Evolutionary conservation across 2,329 filamentous ascomycete genomes (phyloP).

Genomic region (Penicillium polonicum): DNA sequence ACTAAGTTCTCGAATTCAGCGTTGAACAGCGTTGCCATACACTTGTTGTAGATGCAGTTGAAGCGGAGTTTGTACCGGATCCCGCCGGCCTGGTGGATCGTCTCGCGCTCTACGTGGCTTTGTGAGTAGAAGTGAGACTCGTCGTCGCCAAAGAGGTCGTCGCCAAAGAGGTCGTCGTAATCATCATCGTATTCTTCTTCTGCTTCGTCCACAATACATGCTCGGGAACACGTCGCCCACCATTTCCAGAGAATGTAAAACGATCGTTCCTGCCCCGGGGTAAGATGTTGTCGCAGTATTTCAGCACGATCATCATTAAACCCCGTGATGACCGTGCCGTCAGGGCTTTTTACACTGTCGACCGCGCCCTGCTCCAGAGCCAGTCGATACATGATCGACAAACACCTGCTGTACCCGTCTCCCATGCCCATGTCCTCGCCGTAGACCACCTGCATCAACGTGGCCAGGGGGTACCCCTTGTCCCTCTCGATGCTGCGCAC

Average conservation of each 20-base stretch:
- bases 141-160: background rate
- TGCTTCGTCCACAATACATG: background rate
- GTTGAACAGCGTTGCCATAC: background rate
- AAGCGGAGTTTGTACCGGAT: background rate
- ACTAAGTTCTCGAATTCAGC: background rate
- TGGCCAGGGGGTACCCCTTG: background rate
- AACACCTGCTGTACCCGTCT: background rate
- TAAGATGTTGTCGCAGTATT: background rate
- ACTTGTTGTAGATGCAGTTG: background rate
- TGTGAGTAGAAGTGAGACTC: background rate
- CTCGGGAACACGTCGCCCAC: background rate
- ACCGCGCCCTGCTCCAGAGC: background rate
- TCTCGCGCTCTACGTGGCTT: background rate
- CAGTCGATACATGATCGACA: background rate
- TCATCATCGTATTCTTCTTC: background rate
- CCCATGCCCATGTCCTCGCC: background rate
- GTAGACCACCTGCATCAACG: background rate
- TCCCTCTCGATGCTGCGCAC: background rate
- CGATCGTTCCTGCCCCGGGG: background rate
- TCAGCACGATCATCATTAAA: background rate
- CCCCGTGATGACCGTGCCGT: background rate
- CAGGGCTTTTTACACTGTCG: background rate
- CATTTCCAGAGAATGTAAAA: background rate
- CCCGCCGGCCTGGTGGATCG: background rate
- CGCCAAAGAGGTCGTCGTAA: background rate